These are phyloP conservation scores for Withania somnifera DNA, from an alignment of 305 asterid genomes.

Conservation along the genomic window DNA sequence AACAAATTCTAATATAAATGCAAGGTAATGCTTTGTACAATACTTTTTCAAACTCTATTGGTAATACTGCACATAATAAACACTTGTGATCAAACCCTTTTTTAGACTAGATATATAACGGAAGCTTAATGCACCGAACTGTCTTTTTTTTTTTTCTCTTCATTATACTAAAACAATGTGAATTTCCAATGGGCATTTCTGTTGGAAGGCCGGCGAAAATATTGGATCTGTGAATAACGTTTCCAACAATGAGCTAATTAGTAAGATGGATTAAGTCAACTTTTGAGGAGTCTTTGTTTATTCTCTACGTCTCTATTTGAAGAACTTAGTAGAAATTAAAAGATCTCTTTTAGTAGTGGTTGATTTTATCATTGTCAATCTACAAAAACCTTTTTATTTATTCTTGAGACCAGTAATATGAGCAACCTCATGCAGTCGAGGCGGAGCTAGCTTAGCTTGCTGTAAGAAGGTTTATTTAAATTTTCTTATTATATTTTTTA, in stretches of 20 bases:
- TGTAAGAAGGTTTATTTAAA: too few relatives aligned
- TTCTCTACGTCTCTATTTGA: background rate
- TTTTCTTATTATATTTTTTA: too few relatives aligned
- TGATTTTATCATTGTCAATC: background rate
- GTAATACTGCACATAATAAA: too few relatives aligned
- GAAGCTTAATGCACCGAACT: too few relatives aligned
- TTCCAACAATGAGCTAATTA: background rate
- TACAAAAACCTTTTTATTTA: background rate
- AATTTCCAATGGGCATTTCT: background rate
- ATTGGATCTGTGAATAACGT: background rate
- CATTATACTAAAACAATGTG: background rate
- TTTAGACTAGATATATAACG: too few relatives aligned
- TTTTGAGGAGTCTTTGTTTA: background rate
- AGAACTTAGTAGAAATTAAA: background rate
- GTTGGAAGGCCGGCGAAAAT: background rate
- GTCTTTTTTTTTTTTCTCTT: background rate
- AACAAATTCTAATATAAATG: too few relatives aligned
- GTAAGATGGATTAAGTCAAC: background rate
- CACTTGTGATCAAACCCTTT: too few relatives aligned
- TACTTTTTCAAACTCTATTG: too few relatives aligned
- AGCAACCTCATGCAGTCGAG: background rate
- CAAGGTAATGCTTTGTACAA: too few relatives aligned
- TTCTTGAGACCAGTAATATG: background rate
- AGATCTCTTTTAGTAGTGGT: background rate
- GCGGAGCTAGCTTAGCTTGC: too few relatives aligned